Base-by-base conservation (phyloP, 1,139 yeast genomes). In the Pichia sp. region DNA sequence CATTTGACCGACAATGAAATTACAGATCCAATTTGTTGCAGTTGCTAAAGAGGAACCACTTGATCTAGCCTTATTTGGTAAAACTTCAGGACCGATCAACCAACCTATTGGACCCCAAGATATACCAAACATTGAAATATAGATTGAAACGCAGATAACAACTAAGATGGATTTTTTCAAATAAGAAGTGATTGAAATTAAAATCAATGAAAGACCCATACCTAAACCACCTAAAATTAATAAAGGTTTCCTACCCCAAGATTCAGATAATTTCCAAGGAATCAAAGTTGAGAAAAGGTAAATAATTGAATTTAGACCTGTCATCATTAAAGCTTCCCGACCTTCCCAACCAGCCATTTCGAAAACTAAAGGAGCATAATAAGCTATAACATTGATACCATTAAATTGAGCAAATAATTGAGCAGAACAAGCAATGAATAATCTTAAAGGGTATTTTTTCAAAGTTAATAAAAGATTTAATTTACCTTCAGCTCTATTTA, bases 81-180 rank as follows among this genome's bases (percentile, higher is more conserved):
- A 72, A 41, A 89, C 89, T 64, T 88, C 96, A 30, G 83, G 79
- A 2, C 52, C 60, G 64, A 85, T 81, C 53, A 89, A 70, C 96
- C 96, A 88, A 7, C 96, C 95, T 46, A 89, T 80, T 4, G 96
- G 96, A 10, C 96, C 96, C 94, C 95, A 86, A 42, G 84, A 74
- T 53, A 79, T 79, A 10, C 96, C 96, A 63, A 86, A 86, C 25
- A 84, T 84, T 0, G 94, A 85, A 55, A 86, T 89, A 64, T 80
- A 83, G 12, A 84, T 62, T 39, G 88, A 74, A 20, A 88, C 95
- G 53, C 84, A 75, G 1, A 74, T 56, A 2, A 86, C 96, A 26
- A 88, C 95, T 43, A 77, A 60, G 39, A 80, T 58, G 2, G 52
- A 44, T 11, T 36, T 18, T 22, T 44, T 42, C 11, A 37, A 20